Evolutionary conservation across 495 filamentous ascomycete species (phyloP).

Genomic region (Copromyces sp.): DNA sequence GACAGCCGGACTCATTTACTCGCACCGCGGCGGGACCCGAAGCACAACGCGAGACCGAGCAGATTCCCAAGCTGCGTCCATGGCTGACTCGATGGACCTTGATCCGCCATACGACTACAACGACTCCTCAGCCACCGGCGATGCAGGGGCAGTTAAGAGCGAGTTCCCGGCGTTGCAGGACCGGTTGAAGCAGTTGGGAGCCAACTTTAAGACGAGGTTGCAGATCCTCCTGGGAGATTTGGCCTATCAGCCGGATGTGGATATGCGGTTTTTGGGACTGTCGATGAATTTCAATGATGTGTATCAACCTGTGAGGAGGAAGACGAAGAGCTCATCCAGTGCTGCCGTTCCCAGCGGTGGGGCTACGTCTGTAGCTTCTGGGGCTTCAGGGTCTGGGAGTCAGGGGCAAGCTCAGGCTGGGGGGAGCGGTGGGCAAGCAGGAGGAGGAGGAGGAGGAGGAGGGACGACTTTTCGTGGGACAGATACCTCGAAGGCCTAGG

Average conservation of each 20-base stretch:
- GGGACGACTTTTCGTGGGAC: neutral
- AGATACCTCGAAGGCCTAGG: neutral
- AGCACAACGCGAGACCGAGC: neutral
- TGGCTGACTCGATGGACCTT: conserved; percentile 22
- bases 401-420: neutral
- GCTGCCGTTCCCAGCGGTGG: neutral
- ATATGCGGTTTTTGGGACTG: conserved; percentile 90
- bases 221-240: conserved; percentile 81
- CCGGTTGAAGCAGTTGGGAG: conserved; percentile 58
- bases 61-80: conserved; percentile 6
- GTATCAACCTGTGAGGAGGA: conserved; percentile 62
- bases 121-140: conserved; percentile 15
- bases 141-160: conserved; percentile 20
- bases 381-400: neutral
- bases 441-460: neutral
- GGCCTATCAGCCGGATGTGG: conserved; percentile 84
- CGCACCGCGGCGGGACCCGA: neutral
- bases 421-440: neutral
- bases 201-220: conserved; percentile 62
- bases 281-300: conserved; percentile 99
- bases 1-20: conserved; percentile 28
- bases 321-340: conserved; percentile 29
- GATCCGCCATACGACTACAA: conserved; percentile 13
- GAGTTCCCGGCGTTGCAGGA: conserved; percentile 67
- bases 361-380: neutral